Base-by-base conservation (phyloP, 2,329 filamentous ascomycete species). In the Fusarium ramigenum region DNA sequence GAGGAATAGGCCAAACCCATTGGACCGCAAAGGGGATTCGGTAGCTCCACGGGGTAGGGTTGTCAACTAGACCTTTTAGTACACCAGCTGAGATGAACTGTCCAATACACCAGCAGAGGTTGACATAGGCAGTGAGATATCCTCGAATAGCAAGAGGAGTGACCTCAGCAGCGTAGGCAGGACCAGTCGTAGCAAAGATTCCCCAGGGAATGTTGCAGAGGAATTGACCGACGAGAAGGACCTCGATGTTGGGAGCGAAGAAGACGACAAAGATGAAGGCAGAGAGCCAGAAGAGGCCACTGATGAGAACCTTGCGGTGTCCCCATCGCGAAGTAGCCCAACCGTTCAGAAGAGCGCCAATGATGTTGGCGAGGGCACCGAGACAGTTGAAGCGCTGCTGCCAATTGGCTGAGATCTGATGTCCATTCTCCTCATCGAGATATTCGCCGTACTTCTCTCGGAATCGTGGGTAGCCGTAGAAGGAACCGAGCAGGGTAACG, bases 391-490 rank as follows among this genome's bases (percentile, higher is more conserved):
- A 81, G 5, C 81, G 84, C 25, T 86, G 83, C 77, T 89, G 87
- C 88, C 88, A 89, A 8, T 82, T 75, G 5, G 86, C 83, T 7
- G 83, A 83, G 71, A 90, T 83, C 73, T 87, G 83, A 52, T 85
- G 85, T 14, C 80, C 80, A 25, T 79, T 78, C 37, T 84, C 74
- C 0, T 78, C 68, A 43, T 80, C 69, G 19, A 79, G 73, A 28
- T 57, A 83, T 8, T 75, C 76, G 47, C 85, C 85, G 64, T 85
- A 87, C 72, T 79, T 84, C 64, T 74, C 73, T 14, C 77, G 79
- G 75, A 82, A 86, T 63, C 63, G 71, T 2, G 77, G 83, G 76
- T 85, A 86, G 9, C 80, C 85, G 69, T 82, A 85, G 76, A 87
- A 86, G 23, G 82, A 84, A n/a, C 80, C 70, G n/a, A 87, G 76